Evolutionary conservation across 805 yeast genomes (phyloP), one percentile per base, ranked within the genome.

Genomic region (Pichia californica): DNA sequence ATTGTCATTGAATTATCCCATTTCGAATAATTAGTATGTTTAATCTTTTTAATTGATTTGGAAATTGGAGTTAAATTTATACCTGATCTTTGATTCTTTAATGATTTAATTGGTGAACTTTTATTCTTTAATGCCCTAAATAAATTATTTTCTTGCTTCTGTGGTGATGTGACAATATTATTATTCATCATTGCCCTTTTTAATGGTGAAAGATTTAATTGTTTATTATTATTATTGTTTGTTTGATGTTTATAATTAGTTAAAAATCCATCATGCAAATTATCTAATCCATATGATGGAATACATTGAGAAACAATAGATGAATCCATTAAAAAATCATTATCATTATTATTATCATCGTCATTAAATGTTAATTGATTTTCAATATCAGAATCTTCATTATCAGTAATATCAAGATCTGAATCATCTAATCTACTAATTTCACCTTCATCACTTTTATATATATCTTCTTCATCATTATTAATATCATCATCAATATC

Each of bases 1-100:
- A 65, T 57, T 3, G 66, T 62, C 61, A 58, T 58, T 3, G 68
- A 62, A 41, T 62, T 63, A 28, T 65, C 69, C 31, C 59, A 49
- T 34, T 53, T 54, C 16, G 63, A 61, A 40, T 58, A 52, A 37
- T 52, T 57, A 34, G 41, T 35, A 26, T 5, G 41, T 18, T 25
- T 42, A 33, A 21, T 27, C 33, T 50, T 55, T n/a, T 30, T 29
- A n/a, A 18, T 31, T 10, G 38, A 31, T 28, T 35, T 39, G 19
- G 36, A 37, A 16, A 37, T 26, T 9, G 18, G 18, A 7, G 39
- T 28, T 18, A 29, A 23, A 28, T 37, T 27, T 11, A 40, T 33
- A 18, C 43, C 46, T 1, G 30, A 46, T 47, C 48, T 48, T 48
- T 36, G 45, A 36, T 21, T 28, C 5, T 23, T 41, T 28, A 35